These are phyloP conservation scores for Thielaviopsis musarum DNA, from an alignment of 2,329 filamentous ascomycete genomes.

Conservation along the genomic window DNA sequence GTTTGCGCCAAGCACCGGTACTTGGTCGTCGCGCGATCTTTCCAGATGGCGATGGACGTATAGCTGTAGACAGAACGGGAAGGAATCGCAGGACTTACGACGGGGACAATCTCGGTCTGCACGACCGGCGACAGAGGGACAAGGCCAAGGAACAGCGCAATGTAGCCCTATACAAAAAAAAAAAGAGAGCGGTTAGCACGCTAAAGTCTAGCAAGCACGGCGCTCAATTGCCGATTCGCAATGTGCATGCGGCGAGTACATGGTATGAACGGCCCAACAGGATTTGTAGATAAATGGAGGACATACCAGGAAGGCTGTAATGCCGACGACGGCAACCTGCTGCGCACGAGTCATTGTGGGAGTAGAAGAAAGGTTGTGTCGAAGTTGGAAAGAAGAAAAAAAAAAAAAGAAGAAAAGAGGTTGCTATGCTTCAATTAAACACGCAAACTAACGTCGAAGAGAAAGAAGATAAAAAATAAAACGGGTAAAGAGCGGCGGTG, in stretches of 20 bases:
- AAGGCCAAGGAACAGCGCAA: slow-evolving; percentile 68
- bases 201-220: background rate
- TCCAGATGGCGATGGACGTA: background rate
- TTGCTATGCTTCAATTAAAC: background rate
- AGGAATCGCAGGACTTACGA: slow-evolving; percentile 41
- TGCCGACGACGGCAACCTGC: slow-evolving; percentile 69
- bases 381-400: background rate
- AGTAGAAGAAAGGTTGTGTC: too few species aligned
- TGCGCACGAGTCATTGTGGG: slow-evolving; percentile 78
- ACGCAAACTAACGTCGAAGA: background rate
- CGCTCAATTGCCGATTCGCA: background rate
- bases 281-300: background rate
- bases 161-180: slow-evolving; percentile 51
- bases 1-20: background rate
- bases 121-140: slow-evolving; percentile 63
- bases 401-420: background rate
- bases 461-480: background rate
- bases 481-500: background rate
- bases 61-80: background rate
- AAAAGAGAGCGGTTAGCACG: slow-evolving; percentile 12
- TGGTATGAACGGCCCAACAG: background rate
- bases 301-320: slow-evolving; percentile 74
- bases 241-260: too few species aligned
- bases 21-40: background rate
- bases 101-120: slow-evolving; percentile 72